Evolutionary conservation across 2,329 filamentous ascomycete species (phyloP).

Genomic region (Bisporella sp.): DNA sequence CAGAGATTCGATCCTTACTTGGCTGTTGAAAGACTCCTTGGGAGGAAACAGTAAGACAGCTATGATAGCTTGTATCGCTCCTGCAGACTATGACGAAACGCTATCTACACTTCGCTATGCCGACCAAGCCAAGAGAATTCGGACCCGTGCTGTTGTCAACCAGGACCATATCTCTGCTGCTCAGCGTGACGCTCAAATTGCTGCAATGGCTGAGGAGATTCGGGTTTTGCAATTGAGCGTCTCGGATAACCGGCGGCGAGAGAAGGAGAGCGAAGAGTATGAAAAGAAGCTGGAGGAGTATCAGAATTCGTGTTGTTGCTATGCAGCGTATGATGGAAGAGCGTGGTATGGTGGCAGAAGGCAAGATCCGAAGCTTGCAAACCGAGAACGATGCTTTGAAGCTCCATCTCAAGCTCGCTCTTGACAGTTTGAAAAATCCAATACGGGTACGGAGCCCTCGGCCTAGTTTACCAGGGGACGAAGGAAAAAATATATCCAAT

Average conservation of each 20-base stretch:
- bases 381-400: conserved; percentile 87
- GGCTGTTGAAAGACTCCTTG: conserved; percentile 91
- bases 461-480: conserved; percentile 16
- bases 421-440: conserved; percentile 84
- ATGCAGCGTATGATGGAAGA: conserved; percentile 98
- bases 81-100: conserved; percentile 94
- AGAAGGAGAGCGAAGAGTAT: conserved; percentile 62
- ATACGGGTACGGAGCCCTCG: conserved; percentile 49
- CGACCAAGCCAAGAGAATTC: conserved; percentile 95
- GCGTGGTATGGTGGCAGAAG: conserved; percentile 79
- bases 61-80: conserved; percentile 97
- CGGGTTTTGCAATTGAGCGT: conserved; percentile 73
- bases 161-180: conserved; percentile 90
- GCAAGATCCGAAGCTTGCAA: conserved; percentile 84
- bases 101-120: conserved; percentile 93
- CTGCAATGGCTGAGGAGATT: conserved; percentile 93
- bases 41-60: conserved; percentile 97
- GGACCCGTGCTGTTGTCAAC: conserved; percentile 89
- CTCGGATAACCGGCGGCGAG: conserved; percentile 56
- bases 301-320: conserved; percentile 74
- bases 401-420: conserved; percentile 78
- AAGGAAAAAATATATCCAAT: conserved; percentile 6
- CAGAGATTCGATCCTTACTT: conserved; percentile 74
- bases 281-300: conserved; percentile 90
- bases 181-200: conserved; percentile 89